Evolutionary conservation across 306 rosid genomes (phyloP), one percentile per base, ranked within the genome.

Genomic region (Gynostemma pentaphyllum): DNA sequence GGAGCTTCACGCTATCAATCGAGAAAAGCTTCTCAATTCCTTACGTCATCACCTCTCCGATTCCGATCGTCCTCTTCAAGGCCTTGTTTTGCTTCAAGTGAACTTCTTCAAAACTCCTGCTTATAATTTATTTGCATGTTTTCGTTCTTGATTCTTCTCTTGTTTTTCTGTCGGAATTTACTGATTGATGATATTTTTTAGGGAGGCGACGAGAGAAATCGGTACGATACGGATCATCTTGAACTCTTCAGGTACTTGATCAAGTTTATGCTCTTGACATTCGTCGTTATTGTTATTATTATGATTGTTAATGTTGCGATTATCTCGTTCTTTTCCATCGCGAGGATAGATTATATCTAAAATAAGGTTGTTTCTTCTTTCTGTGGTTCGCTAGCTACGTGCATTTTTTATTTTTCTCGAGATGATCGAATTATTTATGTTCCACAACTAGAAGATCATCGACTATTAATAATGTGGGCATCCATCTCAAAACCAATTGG

Each of bases 161-260:
- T 9, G 3, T 37, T 34, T 52, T 7, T 3, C 41, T 28, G 11
- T 1, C 34, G 36, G 8, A 47, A 59, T 57, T 69, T 40, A 22
- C 15, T 42, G 9, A 68, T 40, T 21, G 62, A 3, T 2, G 18
- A 16, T n/a, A n/a, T 14, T 18, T 76, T 26, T 7, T 68, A 90
- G 88, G 97, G 96, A 18, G 97, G 96, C 67, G 85, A 87, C 18
- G 96, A 87, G 70, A 74, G 83, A 70, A 76, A 78, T n/a, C 97
- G 94, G 62, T 70, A 85, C 76, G 97, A 87, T 72, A 87, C 97
- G 16, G 97, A 90, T 10, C 97, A 85, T 79, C 6, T 70, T 44
- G 96, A 90, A 62, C 89, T 87, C 74, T 90, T 90, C 87, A 76
- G 95, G 97, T 85, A n/a, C 59, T 50, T 22, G 16, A 41, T 62